Base-by-base conservation (phyloP, 1,284 basidiomycete genomes). In the Marasmius fiardii region DNA sequence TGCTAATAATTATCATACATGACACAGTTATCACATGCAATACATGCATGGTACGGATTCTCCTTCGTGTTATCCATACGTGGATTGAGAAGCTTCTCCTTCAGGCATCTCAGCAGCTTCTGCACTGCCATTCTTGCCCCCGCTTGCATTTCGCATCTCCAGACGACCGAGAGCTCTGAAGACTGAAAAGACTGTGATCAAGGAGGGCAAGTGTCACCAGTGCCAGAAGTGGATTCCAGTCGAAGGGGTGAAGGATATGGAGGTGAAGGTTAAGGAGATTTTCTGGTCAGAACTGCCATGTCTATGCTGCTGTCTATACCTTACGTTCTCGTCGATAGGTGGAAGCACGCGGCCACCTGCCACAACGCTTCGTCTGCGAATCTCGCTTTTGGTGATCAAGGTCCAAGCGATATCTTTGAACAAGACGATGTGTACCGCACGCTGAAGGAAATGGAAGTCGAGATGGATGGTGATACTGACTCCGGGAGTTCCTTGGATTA, bases 301-400 rank as follows among this genome's bases (percentile, higher is more conserved):
- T 18, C 24, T 39, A 55, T 33, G 33, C 33, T 11, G 6, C 23
- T 20, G 10, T 45, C 51, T 11, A 21, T 44, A 14, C n/a, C 28
- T 52, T 43, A 35, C 6, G 53, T 58, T 12, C 35, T 58, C 10
- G 6, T 11, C 8, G 18, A 21, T 58, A 90, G 86, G 86, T 92
- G 87, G 88, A 91, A 91, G 68, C 89, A 91, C 62, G 88, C 89
- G 21, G 85, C 85, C 1, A 58, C 76, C 11, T 91, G 88, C 61
- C 89, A 91, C 61, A 79, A 81, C 57, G 78, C 79, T 24, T 79
- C 78, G 2, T 75, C 70, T 14, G 18, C 47, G 11, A 26, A 3
- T 16, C 7, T 18, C 7, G 47, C n/a, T 14, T 16, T 28, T 3
- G 23, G n/a, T 31, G 68, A 87, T 45, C 66, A 70, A 1, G 83